Evolutionary conservation across 2,329 filamentous ascomycete genomes (phyloP).

Genomic region (Colletotrichum incanum): DNA sequence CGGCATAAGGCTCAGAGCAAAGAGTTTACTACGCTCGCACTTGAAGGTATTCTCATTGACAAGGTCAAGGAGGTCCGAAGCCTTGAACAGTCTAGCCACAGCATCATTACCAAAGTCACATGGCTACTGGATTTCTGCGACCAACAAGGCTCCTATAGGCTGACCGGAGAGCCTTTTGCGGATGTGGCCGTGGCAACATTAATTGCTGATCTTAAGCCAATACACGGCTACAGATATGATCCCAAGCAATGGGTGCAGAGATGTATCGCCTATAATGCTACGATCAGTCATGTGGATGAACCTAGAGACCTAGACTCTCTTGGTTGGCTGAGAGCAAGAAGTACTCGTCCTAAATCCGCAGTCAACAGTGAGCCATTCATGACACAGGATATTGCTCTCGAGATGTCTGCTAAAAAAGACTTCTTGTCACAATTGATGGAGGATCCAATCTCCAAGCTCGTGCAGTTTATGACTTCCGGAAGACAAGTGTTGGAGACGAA

Average conservation of each 20-base stretch:
- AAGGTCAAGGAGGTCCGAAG: not conserved
- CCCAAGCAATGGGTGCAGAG: constrained; percentile 8
- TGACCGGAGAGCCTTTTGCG: not conserved
- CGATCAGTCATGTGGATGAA: not conserved
- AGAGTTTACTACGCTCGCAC: not conserved
- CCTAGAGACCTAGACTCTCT: not conserved
- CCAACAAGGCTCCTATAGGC: not conserved
- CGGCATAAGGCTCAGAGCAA: not conserved
- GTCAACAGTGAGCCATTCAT: not conserved
- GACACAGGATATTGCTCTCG: not conserved
- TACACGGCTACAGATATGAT: not conserved
- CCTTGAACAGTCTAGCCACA: not conserved
- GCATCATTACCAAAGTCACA: constrained; percentile 13
- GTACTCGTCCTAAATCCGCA: not conserved
- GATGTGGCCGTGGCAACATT: constrained; percentile 21
- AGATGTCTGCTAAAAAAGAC: not conserved
- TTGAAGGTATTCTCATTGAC: constrained; percentile 12
- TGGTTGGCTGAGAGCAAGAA: not conserved
- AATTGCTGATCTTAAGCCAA: constrained; percentile 8
- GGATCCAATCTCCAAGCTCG: constrained; percentile 8
- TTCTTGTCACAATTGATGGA: not conserved
- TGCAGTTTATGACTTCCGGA: constrained; percentile 6
- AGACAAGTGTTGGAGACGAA: constrained; percentile 12
- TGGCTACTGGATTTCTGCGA: constrained; percentile 23
- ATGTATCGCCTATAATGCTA: constrained; percentile 18